These are phyloP conservation scores for Halophytophthora polymorphica DNA, from an alignment of 352 stramenopile genomes.

Conservation along the genomic window DNA sequence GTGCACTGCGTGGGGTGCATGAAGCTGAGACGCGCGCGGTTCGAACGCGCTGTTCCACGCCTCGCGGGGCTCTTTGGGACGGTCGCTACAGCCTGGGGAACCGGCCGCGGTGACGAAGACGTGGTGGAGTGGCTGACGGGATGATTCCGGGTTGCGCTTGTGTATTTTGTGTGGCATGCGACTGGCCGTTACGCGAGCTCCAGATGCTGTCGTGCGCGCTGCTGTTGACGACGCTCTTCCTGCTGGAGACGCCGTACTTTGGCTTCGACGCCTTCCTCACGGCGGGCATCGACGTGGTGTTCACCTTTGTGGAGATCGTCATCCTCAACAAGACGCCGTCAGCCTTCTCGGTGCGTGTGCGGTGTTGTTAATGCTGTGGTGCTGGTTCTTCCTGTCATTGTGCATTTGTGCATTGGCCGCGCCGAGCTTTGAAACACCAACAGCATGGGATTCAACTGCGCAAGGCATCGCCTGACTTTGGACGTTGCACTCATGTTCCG, in stretches of 20 bases:
- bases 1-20: conserved; percentile 8
- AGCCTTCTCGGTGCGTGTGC: conserved; percentile 60
- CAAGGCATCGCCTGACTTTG: no score
- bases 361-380: not conserved
- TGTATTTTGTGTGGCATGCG: not conserved
- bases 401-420: not conserved
- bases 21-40: not conserved
- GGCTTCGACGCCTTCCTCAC: conserved; percentile 70
- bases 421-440: not conserved
- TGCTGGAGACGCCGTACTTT: conserved; percentile 65
- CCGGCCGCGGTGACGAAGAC: not conserved
- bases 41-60: not conserved
- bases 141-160: conserved; percentile 11
- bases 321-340: conserved; percentile 81
- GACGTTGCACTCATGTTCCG: not conserved
- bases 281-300: conserved; percentile 53
- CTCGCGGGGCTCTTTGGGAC: not conserved
- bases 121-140: not conserved
- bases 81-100: no score
- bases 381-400: not conserved
- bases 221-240: conserved; percentile 66
- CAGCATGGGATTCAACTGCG: no score
- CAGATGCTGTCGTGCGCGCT: conserved; percentile 60
- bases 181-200: not conserved
- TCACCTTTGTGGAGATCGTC: conserved; percentile 72